Conservation (phyloP, 257 asterid genomes). For the Ocimum tenuiflorum region DNA sequence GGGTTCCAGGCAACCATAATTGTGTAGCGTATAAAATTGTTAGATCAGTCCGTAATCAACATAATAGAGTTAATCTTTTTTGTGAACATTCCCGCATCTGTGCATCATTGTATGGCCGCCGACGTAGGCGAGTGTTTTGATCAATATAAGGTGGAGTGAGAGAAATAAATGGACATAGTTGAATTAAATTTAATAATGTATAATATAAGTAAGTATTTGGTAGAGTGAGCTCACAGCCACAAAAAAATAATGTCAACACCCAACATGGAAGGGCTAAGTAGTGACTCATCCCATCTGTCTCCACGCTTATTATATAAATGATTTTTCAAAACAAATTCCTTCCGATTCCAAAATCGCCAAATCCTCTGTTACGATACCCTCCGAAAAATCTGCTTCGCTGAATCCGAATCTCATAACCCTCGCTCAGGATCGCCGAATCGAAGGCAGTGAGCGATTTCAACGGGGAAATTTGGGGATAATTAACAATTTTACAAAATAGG, state of each 20-base stretch:
- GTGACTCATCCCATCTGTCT: constrained; percentile 1
- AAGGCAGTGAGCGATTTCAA: neutral
- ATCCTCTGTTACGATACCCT: neutral
- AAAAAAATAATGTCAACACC: neutral
- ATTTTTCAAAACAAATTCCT: constrained; percentile 10
- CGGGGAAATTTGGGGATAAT: neutral
- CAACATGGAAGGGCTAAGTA: neutral
- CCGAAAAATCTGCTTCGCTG: constrained; percentile 3
- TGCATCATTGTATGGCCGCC: too few species aligned
- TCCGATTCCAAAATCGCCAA: neutral
- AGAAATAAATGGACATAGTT: too few species aligned
- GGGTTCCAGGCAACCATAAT: too few species aligned
- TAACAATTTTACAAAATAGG: constrained; percentile 43
- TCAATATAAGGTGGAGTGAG: too few species aligned
- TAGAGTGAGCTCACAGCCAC: constrained; percentile 6
- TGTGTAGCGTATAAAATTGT: too few species aligned
- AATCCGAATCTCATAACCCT: neutral
- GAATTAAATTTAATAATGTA: too few species aligned
- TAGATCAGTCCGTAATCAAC: too few species aligned
- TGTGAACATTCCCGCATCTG: too few species aligned
- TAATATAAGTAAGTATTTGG: neutral
- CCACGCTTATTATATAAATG: constrained; percentile 1
- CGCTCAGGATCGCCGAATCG: neutral
- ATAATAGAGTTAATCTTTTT: too few species aligned
- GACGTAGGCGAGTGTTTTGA: too few species aligned